Conservation (phyloP, 768 basidiomycete genomes). For the Pilatotrama ljubarskyi region DNA sequence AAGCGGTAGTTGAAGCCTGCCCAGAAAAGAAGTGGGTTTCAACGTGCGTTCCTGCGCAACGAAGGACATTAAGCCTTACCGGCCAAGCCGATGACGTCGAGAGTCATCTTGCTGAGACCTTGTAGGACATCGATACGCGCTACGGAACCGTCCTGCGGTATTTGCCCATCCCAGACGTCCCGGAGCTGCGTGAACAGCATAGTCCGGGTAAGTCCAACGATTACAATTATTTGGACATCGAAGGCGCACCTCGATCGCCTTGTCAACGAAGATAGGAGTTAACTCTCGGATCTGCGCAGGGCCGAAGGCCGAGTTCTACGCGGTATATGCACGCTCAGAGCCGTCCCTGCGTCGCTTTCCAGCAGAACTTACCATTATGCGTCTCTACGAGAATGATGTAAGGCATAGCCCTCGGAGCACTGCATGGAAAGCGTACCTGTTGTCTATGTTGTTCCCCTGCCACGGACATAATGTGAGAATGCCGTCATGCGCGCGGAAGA, state of each 20-base stretch:
- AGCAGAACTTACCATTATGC: conserved; percentile 35
- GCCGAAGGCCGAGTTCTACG: conserved; percentile 67
- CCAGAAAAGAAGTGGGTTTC: not conserved
- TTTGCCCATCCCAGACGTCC: conserved; percentile 30
- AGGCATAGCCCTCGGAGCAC: conserved; percentile 15
- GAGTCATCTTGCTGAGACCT: conserved; percentile 38
- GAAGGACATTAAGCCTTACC: conserved; percentile 24
- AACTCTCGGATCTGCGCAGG: conserved; percentile 56
- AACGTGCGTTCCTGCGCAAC: not conserved
- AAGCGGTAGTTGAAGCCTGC: conserved; percentile 38
- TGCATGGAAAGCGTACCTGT: conserved; percentile 33
- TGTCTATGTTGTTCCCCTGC: conserved; percentile 39
- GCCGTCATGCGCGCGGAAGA: not conserved
- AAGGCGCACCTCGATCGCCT: conserved; percentile 45
- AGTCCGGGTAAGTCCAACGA: not conserved
- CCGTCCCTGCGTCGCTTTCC: not conserved
- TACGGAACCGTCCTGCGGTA: conserved; percentile 26
- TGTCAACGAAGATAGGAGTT: conserved; percentile 57
- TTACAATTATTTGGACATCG: no score
- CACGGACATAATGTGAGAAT: not conserved
- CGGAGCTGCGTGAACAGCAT: conserved; percentile 19
- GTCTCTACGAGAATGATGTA: conserved; percentile 6
- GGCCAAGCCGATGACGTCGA: conserved; percentile 46
- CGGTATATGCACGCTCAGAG: not conserved
- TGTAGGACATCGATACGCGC: conserved; percentile 33